These are phyloP conservation scores for Epichloe typhina DNA, from an alignment of 2,329 filamentous ascomycete species.

Conservation along the genomic window DNA sequence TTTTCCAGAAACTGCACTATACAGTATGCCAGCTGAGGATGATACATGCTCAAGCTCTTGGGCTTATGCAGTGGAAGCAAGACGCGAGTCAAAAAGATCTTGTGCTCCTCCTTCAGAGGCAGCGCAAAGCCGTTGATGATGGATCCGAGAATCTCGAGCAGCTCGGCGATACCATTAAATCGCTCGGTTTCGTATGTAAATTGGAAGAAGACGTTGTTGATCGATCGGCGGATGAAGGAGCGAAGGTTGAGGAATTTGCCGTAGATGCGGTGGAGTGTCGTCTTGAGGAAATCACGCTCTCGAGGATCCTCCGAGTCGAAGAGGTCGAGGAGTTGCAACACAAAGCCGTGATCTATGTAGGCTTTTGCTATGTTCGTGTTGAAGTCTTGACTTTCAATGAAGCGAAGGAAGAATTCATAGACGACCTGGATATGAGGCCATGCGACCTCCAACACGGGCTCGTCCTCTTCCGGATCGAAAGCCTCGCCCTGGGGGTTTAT, in stretches of 20 bases:
- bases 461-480: constrained; percentile 96
- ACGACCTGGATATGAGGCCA: constrained; percentile 99
- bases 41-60: constrained; percentile 99
- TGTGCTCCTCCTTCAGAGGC: constrained; percentile 95
- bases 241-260: constrained; percentile 97
- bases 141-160: constrained; percentile 91
- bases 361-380: constrained; percentile 99
- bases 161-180: constrained; percentile 94
- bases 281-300: constrained; percentile 95
- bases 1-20: constrained; percentile 99
- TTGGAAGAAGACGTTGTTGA: constrained; percentile 99
- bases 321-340: constrained; percentile 88
- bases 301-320: constrained; percentile 97
- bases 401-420: constrained; percentile 97
- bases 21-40: constrained; percentile 94
- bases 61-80: constrained; percentile 92
- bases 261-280: constrained; percentile 93
- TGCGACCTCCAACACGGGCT: constrained; percentile 92
- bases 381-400: constrained; percentile 99
- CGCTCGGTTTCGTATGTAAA: constrained; percentile 98
- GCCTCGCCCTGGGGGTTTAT: constrained; percentile 97
- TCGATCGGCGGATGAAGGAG: constrained; percentile 93
- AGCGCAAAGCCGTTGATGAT: constrained; percentile 98
- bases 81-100: constrained; percentile 93
- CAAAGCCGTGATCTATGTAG: constrained; percentile 96